A percentile compares a stretch with the other conserved stretches of the same genome.
Conservation (phyloP, 2,329 filamentous ascomycete species). For the Beauveria bassiana region DNA sequence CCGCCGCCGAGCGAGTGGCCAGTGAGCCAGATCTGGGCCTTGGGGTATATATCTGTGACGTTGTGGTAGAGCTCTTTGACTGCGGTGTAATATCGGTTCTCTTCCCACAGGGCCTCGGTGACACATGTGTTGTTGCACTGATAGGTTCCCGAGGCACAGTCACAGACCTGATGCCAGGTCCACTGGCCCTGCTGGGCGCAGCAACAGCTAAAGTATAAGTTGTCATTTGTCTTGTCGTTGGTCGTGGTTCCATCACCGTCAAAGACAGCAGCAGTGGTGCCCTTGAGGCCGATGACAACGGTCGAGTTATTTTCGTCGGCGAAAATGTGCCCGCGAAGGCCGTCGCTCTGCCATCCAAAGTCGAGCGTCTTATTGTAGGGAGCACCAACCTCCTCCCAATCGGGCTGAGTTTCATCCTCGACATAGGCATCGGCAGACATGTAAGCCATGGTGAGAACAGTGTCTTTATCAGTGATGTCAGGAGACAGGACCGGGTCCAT, state of each 20-base stretch:
- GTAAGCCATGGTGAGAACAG: conserved; percentile 72
- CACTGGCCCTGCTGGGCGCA: conserved; percentile 89
- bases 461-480: conserved; percentile 77
- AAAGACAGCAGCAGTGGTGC: conserved; percentile 82
- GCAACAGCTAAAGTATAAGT: conserved; percentile 96
- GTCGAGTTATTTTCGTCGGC: conserved; percentile 79
- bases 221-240: conserved; percentile 97
- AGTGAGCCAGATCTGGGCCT: conserved; percentile 78
- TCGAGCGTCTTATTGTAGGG: conserved; percentile 79
- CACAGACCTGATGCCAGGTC: conserved; percentile 86
- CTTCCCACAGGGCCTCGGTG: conserved; percentile 61
- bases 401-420: conserved; percentile 57
- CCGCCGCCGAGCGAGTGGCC: conserved; percentile 91
- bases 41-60: conserved; percentile 79
- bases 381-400: conserved; percentile 76
- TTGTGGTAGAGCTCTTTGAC: conserved; percentile 87
- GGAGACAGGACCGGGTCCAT: conserved; percentile 71
- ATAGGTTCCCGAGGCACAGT: conserved; percentile 81
- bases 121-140: conserved; percentile 92
- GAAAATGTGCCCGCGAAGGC: conserved; percentile 86
- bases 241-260: conserved; percentile 96
- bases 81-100: conserved; percentile 87
- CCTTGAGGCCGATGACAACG: conserved; percentile 86
- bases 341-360: conserved; percentile 89
- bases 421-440: conserved; percentile 92